These are phyloP conservation scores for Pochonia chlamydosporia DNA, from an alignment of 2,329 filamentous ascomycete genomes.

Conservation along the genomic window DNA sequence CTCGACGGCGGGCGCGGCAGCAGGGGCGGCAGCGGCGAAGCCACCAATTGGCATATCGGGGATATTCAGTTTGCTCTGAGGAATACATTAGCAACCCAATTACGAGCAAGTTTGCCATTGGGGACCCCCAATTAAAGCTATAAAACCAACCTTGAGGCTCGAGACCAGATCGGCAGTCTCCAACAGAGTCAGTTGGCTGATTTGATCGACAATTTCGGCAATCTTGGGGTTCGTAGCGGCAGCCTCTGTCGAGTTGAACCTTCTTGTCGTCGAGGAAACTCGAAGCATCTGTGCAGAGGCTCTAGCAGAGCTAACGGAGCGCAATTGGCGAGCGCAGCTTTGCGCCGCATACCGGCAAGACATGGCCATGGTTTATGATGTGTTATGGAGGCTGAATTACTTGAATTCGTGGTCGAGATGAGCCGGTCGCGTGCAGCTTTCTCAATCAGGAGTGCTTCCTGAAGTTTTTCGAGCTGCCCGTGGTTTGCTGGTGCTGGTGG, in stretches of 20 bases:
- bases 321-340: conserved; percentile 58
- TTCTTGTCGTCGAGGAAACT: conserved; percentile 49
- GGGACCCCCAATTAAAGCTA: neutral
- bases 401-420: conserved; percentile 2
- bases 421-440: conserved; percentile 15
- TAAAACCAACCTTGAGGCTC: conserved; percentile 72
- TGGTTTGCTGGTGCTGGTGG: conserved; percentile 9
- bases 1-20: conserved; percentile 60
- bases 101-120: neutral
- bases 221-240: conserved; percentile 80
- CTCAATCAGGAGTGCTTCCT: conserved; percentile 17
- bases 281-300: conserved; percentile 42
- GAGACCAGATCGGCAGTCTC: conserved; percentile 96
- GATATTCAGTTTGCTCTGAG: conserved; percentile 87
- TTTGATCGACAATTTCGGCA: conserved; percentile 90
- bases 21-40: conserved; percentile 67
- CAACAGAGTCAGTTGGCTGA: conserved; percentile 93
- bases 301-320: conserved; percentile 40
- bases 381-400: conserved; percentile 16
- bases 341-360: conserved; percentile 59
- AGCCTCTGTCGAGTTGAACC: conserved; percentile 85
- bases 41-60: conserved; percentile 94
- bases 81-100: conserved; percentile 4
- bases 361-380: conserved; percentile 48
- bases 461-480: conserved; percentile 38